Evolutionary conservation across 495 filamentous ascomycete genomes (phyloP), one percentile per base, ranked within the genome.

Genomic region (Hypomontagnella submonticulosa): DNA sequence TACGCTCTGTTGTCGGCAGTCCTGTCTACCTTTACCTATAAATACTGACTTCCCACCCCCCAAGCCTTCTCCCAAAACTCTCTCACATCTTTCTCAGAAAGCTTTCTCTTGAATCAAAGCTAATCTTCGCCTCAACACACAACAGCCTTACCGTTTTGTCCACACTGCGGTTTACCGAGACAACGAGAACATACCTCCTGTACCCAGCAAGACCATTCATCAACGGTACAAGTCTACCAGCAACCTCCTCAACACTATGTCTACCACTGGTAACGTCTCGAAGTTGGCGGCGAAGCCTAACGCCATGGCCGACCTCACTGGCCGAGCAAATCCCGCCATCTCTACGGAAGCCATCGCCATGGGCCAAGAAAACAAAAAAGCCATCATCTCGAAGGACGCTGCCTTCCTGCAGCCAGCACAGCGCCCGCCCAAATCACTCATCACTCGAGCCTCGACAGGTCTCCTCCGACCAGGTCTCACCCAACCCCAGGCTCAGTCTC

Each of bases 171-270:
- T 85, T 72, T 83, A 43, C 4, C 63, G 67, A 46, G 72, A 87
- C 67, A 91, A 92, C 79, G 95, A 98, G 77, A 93, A 94, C 74
- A 23, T 41, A 0, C 80, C 81, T 18, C 80, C 86, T 15, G 75
- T 84, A 12, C 62, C 79, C 44, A 82, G 82, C 63, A 91, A 88
- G 73, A 75, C 84, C 23, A 75, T 90, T 56, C 91, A 92, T 66
- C 89, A 94, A 69, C 89, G 88, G 20, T 89, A 92, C 79, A 96
- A 93, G 76, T 95, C 92, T 0, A 88, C 86, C 7, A 83, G 90
- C 16, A 89, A 88, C 42, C 76, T 93, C 43, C 85, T 83, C 43
- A 77, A 80, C 19, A 76, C 87, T 55, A 55, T 79, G 62, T 65
- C 82, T 12, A 79, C 85, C 44, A 83, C 80, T 15, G 84, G 81